Conservation (phyloP, 1,284 basidiomycete species). For the Exobasidium cylindrosporum region DNA sequence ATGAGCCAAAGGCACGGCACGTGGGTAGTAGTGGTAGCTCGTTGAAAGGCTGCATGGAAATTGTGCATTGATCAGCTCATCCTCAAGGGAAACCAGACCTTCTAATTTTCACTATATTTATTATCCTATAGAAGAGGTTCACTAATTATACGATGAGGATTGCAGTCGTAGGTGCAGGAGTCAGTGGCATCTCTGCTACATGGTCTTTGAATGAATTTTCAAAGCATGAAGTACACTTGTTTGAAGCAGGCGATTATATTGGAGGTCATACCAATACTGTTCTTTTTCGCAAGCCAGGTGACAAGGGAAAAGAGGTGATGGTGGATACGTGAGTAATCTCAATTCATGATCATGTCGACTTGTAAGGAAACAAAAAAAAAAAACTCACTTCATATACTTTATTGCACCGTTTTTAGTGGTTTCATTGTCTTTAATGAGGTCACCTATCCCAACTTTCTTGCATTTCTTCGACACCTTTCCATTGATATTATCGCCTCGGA, state of each 20-base stretch:
- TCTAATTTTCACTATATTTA: no score
- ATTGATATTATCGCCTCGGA: constrained; percentile 65
- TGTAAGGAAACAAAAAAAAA: no score
- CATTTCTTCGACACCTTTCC: constrained; percentile 64
- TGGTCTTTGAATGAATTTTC: constrained; percentile 80
- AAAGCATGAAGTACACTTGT: constrained; percentile 74
- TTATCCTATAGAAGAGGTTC: no score
- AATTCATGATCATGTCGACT: no score
- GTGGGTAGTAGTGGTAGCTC: no score
- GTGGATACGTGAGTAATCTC: constrained; percentile 17
- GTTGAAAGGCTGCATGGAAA: no score
- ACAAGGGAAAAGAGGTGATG: constrained; percentile 9
- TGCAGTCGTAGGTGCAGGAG: constrained; percentile 75
- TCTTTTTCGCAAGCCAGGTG: constrained; percentile 55
- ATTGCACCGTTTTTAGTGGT: no score
- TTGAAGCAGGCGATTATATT: constrained; percentile 65
- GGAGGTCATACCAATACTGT: constrained; percentile 81
- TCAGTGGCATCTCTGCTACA: constrained; percentile 72
- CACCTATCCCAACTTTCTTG: constrained; percentile 78
- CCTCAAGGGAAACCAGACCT: no score
- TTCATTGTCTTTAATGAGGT: constrained; percentile 68
- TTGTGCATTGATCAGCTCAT: no score
- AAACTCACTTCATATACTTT: no score
- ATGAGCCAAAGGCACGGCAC: no score
- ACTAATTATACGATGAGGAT: constrained; percentile 57